Conservation (phyloP, 2,329 filamentous ascomycete species). For the Magnaporthiopsis incrustans region DNA sequence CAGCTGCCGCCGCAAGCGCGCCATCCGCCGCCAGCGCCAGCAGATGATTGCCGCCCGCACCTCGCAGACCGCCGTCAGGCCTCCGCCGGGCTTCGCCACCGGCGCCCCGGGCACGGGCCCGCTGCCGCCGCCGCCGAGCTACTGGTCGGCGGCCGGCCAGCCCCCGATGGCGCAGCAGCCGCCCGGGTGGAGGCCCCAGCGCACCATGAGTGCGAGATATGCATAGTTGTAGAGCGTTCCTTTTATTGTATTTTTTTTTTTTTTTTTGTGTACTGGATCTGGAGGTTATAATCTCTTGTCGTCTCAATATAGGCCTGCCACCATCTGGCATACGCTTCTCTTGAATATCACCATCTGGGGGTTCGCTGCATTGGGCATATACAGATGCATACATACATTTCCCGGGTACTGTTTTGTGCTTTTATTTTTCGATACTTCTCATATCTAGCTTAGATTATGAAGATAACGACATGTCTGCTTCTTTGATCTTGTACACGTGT, state of each 20-base stretch:
- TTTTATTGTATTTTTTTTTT: neutral
- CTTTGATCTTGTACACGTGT: too few relatives aligned
- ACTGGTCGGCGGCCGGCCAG: neutral
- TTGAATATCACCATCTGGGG: neutral
- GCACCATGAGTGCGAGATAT: constrained; percentile 7
- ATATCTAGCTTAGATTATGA: neutral
- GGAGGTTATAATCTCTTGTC: neutral
- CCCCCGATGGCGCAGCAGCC: neutral
- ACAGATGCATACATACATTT: neutral
- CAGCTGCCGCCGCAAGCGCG: constrained; percentile 36
- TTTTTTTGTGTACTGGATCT: neutral
- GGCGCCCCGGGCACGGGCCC: neutral
- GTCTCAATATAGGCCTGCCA: too few relatives aligned
- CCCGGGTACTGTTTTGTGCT: neutral
- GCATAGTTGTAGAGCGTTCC: constrained; percentile 3
- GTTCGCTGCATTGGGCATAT: neutral
- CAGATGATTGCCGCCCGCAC: constrained; percentile 6
- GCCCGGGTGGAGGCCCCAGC: neutral
- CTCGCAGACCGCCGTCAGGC: neutral
- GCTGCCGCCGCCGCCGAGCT: constrained; percentile 2
- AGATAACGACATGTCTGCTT: neutral
- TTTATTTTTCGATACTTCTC: too few relatives aligned
- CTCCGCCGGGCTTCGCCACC: neutral
- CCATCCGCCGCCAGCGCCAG: constrained; percentile 4
- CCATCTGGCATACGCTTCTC: neutral